Evolutionary conservation across 2,329 filamentous ascomycete species (phyloP), one percentile per base, ranked within the genome.

Genomic region (Paracamarosporium sp.): DNA sequence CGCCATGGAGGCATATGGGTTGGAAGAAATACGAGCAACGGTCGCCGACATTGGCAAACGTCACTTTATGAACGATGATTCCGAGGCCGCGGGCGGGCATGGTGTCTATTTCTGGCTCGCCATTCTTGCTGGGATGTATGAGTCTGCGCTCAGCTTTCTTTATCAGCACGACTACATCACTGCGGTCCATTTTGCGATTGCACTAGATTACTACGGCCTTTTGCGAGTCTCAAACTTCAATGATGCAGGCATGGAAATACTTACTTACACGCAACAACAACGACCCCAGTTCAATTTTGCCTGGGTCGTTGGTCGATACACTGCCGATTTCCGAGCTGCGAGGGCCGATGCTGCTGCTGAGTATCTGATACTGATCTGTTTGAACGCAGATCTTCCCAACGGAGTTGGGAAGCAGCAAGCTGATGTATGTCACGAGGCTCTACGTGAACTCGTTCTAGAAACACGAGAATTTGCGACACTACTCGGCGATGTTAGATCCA

Each of bases 81-180:
- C 86, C n/a, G 93, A 96, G 58, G 90, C 91, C 30, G 86, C 86
- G 60, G 90, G 90, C 64, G 89, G 88, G 61, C 95, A 93, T 66
- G 93, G 91, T 71, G 93, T 94, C 72, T 97, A 90, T 79, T 97
- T 99, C 80, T 93, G 96, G 78, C 86, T 99, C 64, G 93, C 97
- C 74, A 86, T 96, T 40, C 82, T 98, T 50, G 89, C 91, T 28
- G 95, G 95, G 63, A 89, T 97, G 85, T 99, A 96, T 67, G 95
- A 99, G 79, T 90, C 95, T 70, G 95, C 94, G 15, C 84, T 99
- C 52, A 89, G 91, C 30, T 98, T 96, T 76, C 85, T 99, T 17
- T 97, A 97, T 73, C 86, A 88, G 45, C 95, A 96, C 79, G 91
- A 92, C 50, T 96, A 97, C 70, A 88, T 97, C 44, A 93, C 96